Percentiles rank a stretch among this genome's conserved stretches.
Conservation (phyloP, 2,329 filamentous ascomycete genomes). For the Penicillium hordei region DNA sequence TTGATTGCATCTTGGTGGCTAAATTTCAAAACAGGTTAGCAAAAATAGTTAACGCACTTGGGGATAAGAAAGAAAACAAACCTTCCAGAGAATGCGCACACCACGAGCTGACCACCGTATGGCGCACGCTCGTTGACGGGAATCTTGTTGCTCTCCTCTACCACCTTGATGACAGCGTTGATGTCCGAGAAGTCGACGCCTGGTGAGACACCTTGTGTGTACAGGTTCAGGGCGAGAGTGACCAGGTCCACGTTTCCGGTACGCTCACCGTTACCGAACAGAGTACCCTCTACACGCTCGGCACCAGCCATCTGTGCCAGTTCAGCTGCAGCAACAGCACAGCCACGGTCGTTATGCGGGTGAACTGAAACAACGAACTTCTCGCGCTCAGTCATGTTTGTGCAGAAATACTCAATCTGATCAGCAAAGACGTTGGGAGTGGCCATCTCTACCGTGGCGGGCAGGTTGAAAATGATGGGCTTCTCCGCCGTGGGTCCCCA, state of each 20-base stretch:
- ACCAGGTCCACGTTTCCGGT: slow-evolving; percentile 96
- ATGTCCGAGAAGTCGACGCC: slow-evolving; percentile 91
- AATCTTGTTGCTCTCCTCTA: slow-evolving; percentile 93
- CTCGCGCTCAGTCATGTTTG: slow-evolving; percentile 76
- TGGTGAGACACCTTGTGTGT: slow-evolving; percentile 85
- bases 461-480: slow-evolving; percentile 94
- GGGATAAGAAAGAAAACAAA: background rate
- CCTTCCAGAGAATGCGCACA: slow-evolving; percentile 11
- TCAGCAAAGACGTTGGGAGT: slow-evolving; percentile 96
- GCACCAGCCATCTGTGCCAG: slow-evolving; percentile 95
- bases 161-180: slow-evolving; percentile 77
- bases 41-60: background rate
- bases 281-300: slow-evolving; percentile 87
- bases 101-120: slow-evolving; percentile 64
- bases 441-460: slow-evolving; percentile 91
- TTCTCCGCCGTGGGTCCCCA: slow-evolving; percentile 80
- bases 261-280: slow-evolving; percentile 92
- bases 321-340: slow-evolving; percentile 84
- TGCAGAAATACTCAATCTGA: slow-evolving; percentile 94
- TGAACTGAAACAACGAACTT: slow-evolving; percentile 88
- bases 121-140: slow-evolving; percentile 86
- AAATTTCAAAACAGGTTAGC: background rate
- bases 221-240: slow-evolving; percentile 87
- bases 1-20: slow-evolving; percentile 96
- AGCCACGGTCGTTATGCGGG: slow-evolving; percentile 92